phyloP scores from a whole-genome alignment of 2,329 filamentous ascomycete species.

The Sporothrix humicola region DNA sequence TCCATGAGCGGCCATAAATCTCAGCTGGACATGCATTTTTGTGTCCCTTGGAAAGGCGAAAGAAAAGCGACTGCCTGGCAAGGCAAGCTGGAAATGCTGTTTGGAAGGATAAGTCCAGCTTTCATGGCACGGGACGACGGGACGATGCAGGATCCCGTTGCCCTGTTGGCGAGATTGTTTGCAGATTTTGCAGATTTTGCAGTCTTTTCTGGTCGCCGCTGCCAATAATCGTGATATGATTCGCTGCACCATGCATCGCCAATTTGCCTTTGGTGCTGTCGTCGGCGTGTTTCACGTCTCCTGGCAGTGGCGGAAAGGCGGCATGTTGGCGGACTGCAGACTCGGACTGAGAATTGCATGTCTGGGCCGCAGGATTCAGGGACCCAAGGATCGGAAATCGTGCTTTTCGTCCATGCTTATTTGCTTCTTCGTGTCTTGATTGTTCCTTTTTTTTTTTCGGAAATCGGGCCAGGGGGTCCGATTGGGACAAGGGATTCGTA shows the following conservation, averaged over 20 bases:
- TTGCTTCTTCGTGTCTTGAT: background rate
- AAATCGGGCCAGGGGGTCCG: background rate
- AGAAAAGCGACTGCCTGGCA: background rate
- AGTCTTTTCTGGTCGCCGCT: background rate
- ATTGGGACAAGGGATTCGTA: background rate
- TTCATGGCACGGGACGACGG: background rate
- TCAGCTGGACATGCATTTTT: background rate
- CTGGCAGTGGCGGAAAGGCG: background rate
- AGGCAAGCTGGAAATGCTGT: background rate
- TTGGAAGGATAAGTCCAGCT: background rate
- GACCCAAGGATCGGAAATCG: conserved; percentile 5
- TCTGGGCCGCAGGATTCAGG: background rate
- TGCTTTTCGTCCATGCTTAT: background rate
- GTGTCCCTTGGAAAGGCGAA: too few species aligned
- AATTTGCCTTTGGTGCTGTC: background rate
- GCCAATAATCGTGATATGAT: background rate
- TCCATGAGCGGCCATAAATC: background rate
- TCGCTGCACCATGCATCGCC: background rate
- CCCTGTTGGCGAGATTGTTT: too few species aligned
- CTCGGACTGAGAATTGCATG: background rate
- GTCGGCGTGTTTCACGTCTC: background rate
- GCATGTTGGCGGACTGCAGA: background rate
- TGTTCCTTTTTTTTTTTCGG: background rate
- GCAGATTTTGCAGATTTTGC: too few species aligned
- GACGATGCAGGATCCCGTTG: background rate